Base-by-base conservation (phyloP, 805 yeast genomes). In the Candida saitoana region DNA sequence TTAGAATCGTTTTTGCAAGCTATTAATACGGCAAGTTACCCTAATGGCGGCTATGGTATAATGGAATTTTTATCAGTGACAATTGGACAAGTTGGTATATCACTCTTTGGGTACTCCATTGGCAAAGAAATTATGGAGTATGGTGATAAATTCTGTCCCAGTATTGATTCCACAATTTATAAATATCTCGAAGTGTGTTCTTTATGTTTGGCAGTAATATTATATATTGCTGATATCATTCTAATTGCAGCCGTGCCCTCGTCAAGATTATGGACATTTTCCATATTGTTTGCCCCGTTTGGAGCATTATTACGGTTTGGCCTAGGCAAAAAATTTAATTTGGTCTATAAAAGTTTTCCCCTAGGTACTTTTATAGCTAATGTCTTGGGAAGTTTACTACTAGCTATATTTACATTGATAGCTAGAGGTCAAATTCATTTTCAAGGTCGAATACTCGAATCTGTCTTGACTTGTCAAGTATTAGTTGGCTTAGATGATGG, bases 31-130 rank as follows among this genome's bases (percentile, higher is more conserved):
- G 73, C 72, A 50, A 36, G 43, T 11, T 67, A 60, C 44, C 87
- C 86, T 1, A 84, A 79, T 46, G 65, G 77, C 5, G 96, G 86
- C 0, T 87, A 86, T 57, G 95, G 95, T 0, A 76, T 85, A 2
- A 81, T 87, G 82, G 86, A 82, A 44, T 83, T 80, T 40, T 58
- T 84, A 17, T 76, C 89, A 1, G 87, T 84, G 1, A 34, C 78
- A 0, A 50, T 87, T 1, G 63, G 76, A 1, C 86, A 87, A 41
- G 46, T 85, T 44, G 71, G 79, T 7, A 65, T 84, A 9, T 84
- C 93, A 0, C 57, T 80, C 36, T 64, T 77, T 5, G 87, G 84
- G 0, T 79, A 72, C 45, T 62, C 65, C 8, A 57, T 79, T 16
- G 96, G 96, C 1, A 65, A 63, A 34, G 82, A 82, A 44, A 17